Evolutionary conservation across 371 early-diverging fungal genomes (phyloP).

Genomic region (Lichtheimia hyalospora): DNA sequence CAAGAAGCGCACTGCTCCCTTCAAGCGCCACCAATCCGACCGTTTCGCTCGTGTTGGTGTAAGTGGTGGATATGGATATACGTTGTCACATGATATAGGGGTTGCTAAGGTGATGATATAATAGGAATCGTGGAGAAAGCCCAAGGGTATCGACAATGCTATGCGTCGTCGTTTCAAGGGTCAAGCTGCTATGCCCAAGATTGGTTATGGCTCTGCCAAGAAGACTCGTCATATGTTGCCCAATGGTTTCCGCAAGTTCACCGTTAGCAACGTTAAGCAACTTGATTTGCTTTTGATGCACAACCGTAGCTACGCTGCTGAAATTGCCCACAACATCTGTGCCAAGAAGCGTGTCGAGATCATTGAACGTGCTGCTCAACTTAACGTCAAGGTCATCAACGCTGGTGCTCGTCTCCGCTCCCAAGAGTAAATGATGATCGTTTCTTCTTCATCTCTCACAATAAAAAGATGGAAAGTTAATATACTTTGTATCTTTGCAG

Average conservation of each 20-base stretch:
- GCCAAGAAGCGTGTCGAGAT: slow-evolving; percentile 96
- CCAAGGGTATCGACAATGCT: slow-evolving; percentile 99
- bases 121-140: slow-evolving; percentile 99
- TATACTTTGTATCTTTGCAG: no score
- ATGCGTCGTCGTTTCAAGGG: slow-evolving; percentile 98
- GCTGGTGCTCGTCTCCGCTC: slow-evolving; percentile 90
- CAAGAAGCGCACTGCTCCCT: slow-evolving; percentile 98
- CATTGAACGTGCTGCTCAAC: slow-evolving; percentile 94
- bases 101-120: slow-evolving; percentile 4
- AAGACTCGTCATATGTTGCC: slow-evolving; percentile 94
- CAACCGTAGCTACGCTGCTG: slow-evolving; percentile 98
- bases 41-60: slow-evolving; percentile 95
- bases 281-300: slow-evolving; percentile 96
- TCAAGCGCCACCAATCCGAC: slow-evolving; percentile 99
- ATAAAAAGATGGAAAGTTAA: slow-evolving; percentile 2
- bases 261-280: slow-evolving; percentile 91
- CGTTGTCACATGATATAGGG: background rate
- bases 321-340: slow-evolving; percentile 96
- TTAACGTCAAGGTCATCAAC: slow-evolving; percentile 97
- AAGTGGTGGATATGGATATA: slow-evolving; percentile 29
- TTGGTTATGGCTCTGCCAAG: slow-evolving; percentile 96
- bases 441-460: background rate
- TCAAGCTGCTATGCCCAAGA: slow-evolving; percentile 97
- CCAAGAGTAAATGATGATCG: slow-evolving; percentile 60
- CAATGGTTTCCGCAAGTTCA: slow-evolving; percentile 97